Conservation (phyloP, 345 rosid species). For the Bruguiera gymnorhiza region DNA sequence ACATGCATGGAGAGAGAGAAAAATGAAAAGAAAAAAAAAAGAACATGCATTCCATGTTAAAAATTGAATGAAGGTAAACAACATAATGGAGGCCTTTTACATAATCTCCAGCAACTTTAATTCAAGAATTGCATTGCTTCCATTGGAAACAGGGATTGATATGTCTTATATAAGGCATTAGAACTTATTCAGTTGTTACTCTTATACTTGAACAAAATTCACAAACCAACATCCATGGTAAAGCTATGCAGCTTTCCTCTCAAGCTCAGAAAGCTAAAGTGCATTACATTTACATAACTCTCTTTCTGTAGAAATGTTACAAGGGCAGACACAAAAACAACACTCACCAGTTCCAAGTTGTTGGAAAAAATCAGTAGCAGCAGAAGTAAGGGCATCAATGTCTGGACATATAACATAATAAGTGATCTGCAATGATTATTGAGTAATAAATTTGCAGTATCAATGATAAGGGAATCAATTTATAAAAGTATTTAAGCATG, state of each 20-base stretch:
- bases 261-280: not conserved
- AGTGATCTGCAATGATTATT: constrained; percentile 56
- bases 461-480: constrained; percentile 1
- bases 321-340: not conserved
- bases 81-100: not conserved
- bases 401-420: constrained; percentile 90
- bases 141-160: not conserved
- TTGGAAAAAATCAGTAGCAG: constrained; percentile 92
- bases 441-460: constrained; percentile 18
- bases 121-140: constrained; percentile 3
- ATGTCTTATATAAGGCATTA: too few relatives aligned
- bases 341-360: constrained; percentile 93
- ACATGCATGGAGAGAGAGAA: not conserved
- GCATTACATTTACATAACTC: not conserved
- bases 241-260: not conserved
- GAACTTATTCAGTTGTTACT: not conserved
- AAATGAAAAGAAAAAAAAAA: not conserved
- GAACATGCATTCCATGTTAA: not conserved
- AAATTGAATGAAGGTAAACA: not conserved
- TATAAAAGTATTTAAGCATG: constrained; percentile 3
- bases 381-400: constrained; percentile 87
- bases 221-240: not conserved
- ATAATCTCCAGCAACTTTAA: not conserved
- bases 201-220: not conserved
- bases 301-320: not conserved